Evolutionary conservation across 345 rosid species (phyloP), one percentile per base, ranked within the genome.

Genomic region (Triadica sebifera): DNA sequence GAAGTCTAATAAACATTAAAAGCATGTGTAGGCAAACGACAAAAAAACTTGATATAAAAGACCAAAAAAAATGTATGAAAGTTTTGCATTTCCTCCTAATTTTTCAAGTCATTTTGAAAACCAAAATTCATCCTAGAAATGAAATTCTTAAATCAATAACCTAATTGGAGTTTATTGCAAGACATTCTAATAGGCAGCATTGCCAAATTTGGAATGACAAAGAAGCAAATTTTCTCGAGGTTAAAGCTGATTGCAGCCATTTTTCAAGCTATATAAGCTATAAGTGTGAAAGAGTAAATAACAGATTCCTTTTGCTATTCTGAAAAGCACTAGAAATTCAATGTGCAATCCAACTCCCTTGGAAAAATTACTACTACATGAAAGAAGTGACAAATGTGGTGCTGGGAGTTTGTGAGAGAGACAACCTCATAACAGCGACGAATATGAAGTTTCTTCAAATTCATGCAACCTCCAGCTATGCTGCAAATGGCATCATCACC

Each of bases 391-490:
- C 16, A 0, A 12, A 67, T 34, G 19, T 45, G 34, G 38, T 45
- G 38, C 55, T 50, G 29, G 34, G 9, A 38, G 45, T 69, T 29
- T 51, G 5, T 49, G 55, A 77, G 74, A 72, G 41, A 80, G 70
- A 77, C 74, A 66, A 85, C 98, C 97, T 92, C 96, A 51, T 88
- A 90, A 80, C 98, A 94, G 74, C 97, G 87, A 15, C 97, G 90
- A 74, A 94, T 86, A 79, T 94, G 98, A 73, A 94, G 97, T 77
- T 92, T 88, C 85, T 88, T 94, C 72, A 94, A 82, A 72, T 86
- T 90, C 64, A 62, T 81, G 83, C 98, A 94, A 60, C 98, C 98
- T 84, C 71, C 80, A 77, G 97, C 98, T 77, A 94, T 88, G 76
- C 87, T 80, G 77, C 90, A 86, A 65, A 94, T 86, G 65, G 88